Evolutionary conservation across 2,329 filamentous ascomycete species (phyloP).

Genomic region (Fusarium armeniacum): DNA sequence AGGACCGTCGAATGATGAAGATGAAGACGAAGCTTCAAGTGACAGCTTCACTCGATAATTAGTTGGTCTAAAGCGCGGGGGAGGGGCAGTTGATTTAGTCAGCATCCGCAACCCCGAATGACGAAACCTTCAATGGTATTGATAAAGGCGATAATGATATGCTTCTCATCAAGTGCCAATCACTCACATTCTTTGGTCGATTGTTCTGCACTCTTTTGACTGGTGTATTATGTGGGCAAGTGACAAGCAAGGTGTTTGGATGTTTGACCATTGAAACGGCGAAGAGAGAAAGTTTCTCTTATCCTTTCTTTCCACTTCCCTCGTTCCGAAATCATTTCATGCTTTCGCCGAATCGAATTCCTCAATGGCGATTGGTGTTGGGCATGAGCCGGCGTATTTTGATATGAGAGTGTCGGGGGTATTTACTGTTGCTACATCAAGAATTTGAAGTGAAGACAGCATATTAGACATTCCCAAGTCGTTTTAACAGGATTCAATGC

Average conservation of each 20-base stretch:
- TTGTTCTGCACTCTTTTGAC: background rate
- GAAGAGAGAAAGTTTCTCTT: background rate
- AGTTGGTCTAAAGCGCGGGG: slow-evolving; percentile 33
- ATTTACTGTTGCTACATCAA: no score
- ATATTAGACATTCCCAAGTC: no score
- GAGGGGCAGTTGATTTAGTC: slow-evolving; percentile 42
- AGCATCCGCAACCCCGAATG: slow-evolving; percentile 44
- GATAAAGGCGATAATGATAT: slow-evolving; percentile 5
- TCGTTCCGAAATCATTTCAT: slow-evolving; percentile 26
- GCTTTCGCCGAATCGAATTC: background rate
- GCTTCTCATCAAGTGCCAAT: no score
- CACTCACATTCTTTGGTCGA: background rate
- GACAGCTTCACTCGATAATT: slow-evolving; percentile 16
- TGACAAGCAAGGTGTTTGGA: background rate
- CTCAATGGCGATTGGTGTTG: background rate
- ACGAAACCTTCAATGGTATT: slow-evolving; percentile 27
- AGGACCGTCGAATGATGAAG: background rate
- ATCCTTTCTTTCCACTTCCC: background rate
- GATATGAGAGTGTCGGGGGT: background rate
- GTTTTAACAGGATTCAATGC: no score
- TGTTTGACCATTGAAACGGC: background rate
- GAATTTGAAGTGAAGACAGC: no score
- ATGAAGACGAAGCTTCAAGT: slow-evolving; percentile 17
- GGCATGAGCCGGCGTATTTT: background rate
- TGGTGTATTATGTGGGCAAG: background rate